phyloP scores from a whole-genome alignment of 208 protist species.

The Leishmania major region DNA sequence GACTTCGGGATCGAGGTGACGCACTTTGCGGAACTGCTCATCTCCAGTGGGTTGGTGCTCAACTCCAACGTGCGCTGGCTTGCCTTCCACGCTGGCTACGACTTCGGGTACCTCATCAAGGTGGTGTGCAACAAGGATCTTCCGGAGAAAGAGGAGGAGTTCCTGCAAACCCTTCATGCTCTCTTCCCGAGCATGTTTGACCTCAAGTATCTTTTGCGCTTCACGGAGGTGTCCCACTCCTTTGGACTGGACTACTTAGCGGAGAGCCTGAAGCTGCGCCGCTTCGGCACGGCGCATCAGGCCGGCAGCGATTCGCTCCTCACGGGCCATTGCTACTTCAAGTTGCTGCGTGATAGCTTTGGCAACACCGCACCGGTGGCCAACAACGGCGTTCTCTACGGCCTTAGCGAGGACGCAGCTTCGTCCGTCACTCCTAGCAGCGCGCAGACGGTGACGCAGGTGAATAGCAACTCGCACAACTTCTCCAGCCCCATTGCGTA shows the following conservation, averaged over 20 bases:
- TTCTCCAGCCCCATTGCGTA: constrained; percentile 48
- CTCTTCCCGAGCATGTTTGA: constrained; percentile 99
- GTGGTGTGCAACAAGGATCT: constrained; percentile 96
- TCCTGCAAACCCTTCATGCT: constrained; percentile 94
- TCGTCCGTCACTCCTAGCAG: constrained; percentile 81
- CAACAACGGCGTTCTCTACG: constrained; percentile 94
- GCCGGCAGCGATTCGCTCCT: constrained; percentile 98
- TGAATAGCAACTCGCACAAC: constrained; percentile 33
- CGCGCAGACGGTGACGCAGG: constrained; percentile 38
- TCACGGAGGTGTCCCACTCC: constrained; percentile 90
- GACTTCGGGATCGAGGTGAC: constrained; percentile 95
- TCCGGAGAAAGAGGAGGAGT: constrained; percentile 96
- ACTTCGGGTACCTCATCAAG: constrained; percentile 98
- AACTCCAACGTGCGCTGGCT: constrained; percentile 97
- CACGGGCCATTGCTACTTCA: constrained; percentile 98
- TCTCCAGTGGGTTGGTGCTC: constrained; percentile 96
- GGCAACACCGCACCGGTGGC: constrained; percentile 83
- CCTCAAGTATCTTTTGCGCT: constrained; percentile 99
- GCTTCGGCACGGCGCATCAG: constrained; percentile 95
- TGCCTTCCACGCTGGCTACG: constrained; percentile 98
- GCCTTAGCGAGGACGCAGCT: constrained; percentile 90
- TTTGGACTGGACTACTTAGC: constrained; percentile 97
- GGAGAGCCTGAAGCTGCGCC: constrained; percentile 92
- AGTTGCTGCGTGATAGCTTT: constrained; percentile 92
- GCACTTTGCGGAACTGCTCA: constrained; percentile 97